Evolutionary conservation across 164 flowering plant species (phyloP).

Genomic region (Chloranthus sessilifolius): DNA sequence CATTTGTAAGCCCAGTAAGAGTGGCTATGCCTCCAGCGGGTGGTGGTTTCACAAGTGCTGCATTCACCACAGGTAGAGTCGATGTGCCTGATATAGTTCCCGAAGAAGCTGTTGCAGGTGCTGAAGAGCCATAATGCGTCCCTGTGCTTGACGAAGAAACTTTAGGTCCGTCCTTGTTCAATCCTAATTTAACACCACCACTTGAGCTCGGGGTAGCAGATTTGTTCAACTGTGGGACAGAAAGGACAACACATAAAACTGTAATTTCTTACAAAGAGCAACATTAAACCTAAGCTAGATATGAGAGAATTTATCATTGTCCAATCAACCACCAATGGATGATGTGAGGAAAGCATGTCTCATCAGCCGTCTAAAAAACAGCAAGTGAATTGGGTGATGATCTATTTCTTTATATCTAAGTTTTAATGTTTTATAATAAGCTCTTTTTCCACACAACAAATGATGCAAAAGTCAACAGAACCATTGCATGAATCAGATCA

Average conservation of each 20-base stretch:
- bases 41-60: constrained; percentile 23
- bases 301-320: too few species aligned
- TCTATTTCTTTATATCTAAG: too few species aligned
- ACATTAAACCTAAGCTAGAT: too few species aligned
- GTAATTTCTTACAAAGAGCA: background rate
- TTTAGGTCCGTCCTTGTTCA: constrained; percentile 29
- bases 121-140: constrained; percentile 15
- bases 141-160: constrained; percentile 23
- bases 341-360: too few species aligned
- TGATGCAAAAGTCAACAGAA: too few species aligned
- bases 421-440: too few species aligned
- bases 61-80: constrained; percentile 17
- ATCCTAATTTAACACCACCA: constrained; percentile 22
- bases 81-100: constrained; percentile 22
- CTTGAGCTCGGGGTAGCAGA: constrained; percentile 32
- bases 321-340: too few species aligned
- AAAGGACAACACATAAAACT: constrained; percentile 2
- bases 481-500: too few species aligned
- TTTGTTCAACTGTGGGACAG: constrained; percentile 54
- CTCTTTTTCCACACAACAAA: too few species aligned
- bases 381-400: too few species aligned
- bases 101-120: constrained; percentile 12
- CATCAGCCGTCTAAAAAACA: too few species aligned
- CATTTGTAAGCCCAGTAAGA: constrained; percentile 37
- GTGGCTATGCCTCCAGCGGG: constrained; percentile 30